phyloP scores from a whole-genome alignment of 345 rosid genomes.

The Rhodamnia argentea region DNA sequence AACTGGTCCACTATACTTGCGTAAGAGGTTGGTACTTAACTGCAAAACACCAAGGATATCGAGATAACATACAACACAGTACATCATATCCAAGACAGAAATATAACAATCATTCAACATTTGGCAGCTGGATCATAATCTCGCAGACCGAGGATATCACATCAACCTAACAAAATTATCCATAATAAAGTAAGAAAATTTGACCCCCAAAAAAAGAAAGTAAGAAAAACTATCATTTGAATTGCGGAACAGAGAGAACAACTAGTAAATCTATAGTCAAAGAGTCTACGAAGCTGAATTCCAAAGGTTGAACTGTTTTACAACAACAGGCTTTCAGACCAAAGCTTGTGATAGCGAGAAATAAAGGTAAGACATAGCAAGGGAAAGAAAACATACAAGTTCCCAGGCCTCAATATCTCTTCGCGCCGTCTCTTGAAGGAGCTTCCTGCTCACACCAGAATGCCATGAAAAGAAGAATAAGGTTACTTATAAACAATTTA shows the following conservation, averaged over 20 bases:
- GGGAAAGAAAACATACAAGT: constrained; percentile 33
- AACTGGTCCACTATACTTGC: constrained; percentile 69
- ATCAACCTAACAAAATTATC: background rate
- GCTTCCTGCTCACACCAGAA: constrained; percentile 31
- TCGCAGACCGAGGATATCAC: background rate
- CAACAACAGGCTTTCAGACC: background rate
- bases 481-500: background rate
- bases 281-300: background rate
- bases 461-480: background rate
- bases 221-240: background rate
- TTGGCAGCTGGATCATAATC: background rate
- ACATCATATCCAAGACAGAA: background rate
- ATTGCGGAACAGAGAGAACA: background rate
- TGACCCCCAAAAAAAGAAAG: no score
- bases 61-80: background rate
- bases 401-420: constrained; percentile 70
- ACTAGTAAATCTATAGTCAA: background rate
- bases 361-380: background rate
- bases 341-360: background rate
- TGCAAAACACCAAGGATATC: background rate
- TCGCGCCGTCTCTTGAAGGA: constrained; percentile 26
- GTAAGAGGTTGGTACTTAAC: constrained; percentile 54
- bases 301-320: background rate
- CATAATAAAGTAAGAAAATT: background rate
- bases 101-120: background rate